These are phyloP conservation scores for Ganoderma resinaceum DNA, from an alignment of 1,284 basidiomycete species.

Conservation along the genomic window DNA sequence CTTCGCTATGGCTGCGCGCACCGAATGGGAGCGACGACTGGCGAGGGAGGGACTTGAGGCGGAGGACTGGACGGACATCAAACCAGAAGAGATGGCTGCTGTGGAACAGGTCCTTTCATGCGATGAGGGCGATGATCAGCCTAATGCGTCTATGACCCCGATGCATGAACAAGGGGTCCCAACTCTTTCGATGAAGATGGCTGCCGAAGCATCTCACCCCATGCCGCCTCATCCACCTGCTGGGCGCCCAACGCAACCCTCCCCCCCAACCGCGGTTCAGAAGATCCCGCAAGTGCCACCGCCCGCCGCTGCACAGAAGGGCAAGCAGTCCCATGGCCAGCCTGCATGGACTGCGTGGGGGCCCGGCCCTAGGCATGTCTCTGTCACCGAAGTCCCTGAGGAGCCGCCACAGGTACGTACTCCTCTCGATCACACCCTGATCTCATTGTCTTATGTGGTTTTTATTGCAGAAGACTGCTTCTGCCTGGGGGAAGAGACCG, in stretches of 20 bases:
- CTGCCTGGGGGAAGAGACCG: constrained; percentile 11
- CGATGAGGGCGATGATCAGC: constrained; percentile 17
- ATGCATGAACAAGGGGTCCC: constrained; percentile 5
- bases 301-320: constrained; percentile 15
- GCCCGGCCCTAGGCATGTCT: constrained; percentile 4
- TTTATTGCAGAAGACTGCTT: constrained; percentile 7
- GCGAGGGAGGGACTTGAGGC: constrained; percentile 24
- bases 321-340: constrained; percentile 13
- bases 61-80: constrained; percentile 33
- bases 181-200: constrained; percentile 16
- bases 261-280: constrained; percentile 13
- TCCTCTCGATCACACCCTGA: neutral
- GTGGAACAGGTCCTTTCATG: constrained; percentile 30
- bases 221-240: constrained; percentile 7
- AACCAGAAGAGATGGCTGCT: constrained; percentile 25
- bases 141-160: constrained; percentile 12
- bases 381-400: constrained; percentile 22
- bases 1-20: constrained; percentile 26
- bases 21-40: constrained; percentile 31
- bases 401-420: constrained; percentile 20
- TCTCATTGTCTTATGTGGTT: neutral
- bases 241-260: constrained; percentile 14
- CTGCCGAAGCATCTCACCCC: constrained; percentile 15
- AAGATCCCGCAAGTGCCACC: constrained; percentile 10
- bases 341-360: constrained; percentile 18